Evolutionary conservation across 108 stramenopile genomes (phyloP), one percentile per base, ranked within the genome.

Genomic region (Mediolabrus comicus): DNA sequence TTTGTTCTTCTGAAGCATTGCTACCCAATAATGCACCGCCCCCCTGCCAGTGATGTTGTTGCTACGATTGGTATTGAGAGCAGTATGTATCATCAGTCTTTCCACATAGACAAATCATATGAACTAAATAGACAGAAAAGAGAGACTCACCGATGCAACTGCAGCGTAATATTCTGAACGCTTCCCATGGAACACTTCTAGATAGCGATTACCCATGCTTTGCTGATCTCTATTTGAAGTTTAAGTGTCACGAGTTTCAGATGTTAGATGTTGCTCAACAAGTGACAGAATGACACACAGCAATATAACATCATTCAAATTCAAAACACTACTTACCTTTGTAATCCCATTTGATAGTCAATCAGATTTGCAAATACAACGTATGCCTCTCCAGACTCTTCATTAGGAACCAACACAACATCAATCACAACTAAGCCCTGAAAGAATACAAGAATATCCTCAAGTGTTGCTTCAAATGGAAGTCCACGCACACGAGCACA

Each of bases 331-430:
- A 59, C 88, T 85, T 62, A 89, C 91, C 91, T 77, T 68, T 91
- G 91, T 35, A 97, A 68, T 4, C 88, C 95, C 93, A 97, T 94
- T 62, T 96, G 93, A 72, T 89, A 91, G 71, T 97, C 97, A 92
- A 95, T 95, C 17, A 85, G 93, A 72, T 96, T 96, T 16, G 93
- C 86, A 70, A 97, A 95, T 13, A 97, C 74, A 34, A 97, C 95
- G 72, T 92, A 94, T 3, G 95, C 94, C 62, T 96, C 97, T 32
- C 94, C 94, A 25, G 77, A 51, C 29, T 69, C 74, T 25, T 34
- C 64, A 33, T 75, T 68, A 5, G 82, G 72, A 4, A 90, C 69
- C 65, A 97, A 67, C 8, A 97, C 84, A 31, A 97, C 94, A 67
- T 97, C 97, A 59, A 96, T 80, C 16, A 96, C 89, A 43, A 92